Evolutionary conservation across 2,329 filamentous ascomycete genomes (phyloP).

Genomic region (Geosmithia putterillii): DNA sequence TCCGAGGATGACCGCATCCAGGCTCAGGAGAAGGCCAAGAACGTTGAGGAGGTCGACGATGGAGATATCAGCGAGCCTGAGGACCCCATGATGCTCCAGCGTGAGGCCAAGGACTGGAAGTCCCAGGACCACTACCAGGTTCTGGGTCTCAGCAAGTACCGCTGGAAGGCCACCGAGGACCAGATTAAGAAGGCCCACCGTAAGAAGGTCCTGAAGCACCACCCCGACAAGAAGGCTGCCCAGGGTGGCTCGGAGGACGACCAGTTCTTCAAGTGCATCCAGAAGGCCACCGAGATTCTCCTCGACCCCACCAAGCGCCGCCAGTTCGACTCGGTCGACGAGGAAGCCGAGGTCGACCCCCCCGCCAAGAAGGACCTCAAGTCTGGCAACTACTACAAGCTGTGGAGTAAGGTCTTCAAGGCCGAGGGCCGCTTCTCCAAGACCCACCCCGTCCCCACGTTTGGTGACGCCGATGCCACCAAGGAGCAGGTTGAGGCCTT

Average conservation of each 20-base stretch:
- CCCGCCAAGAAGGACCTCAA: conserved; percentile 82
- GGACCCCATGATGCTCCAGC: conserved; percentile 80
- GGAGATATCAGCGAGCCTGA: conserved; percentile 90
- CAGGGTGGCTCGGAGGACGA: conserved; percentile 81
- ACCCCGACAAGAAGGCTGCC: conserved; percentile 97
- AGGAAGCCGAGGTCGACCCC: conserved; percentile 82
- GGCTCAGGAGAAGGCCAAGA: conserved; percentile 89
- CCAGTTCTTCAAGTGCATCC: conserved; percentile 99
- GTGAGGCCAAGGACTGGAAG: conserved; percentile 99
- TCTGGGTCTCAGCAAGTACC: conserved; percentile 83
- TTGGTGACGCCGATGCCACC: conserved; percentile 73
- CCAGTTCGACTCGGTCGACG: conserved; percentile 94
- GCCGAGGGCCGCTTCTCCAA: conserved; percentile 89
- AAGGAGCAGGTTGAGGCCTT: conserved; percentile 89
- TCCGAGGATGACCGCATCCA: conserved; percentile 97
- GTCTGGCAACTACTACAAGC: conserved; percentile 89
- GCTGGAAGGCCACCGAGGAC: conserved; percentile 85
- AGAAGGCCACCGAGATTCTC: conserved; percentile 91
- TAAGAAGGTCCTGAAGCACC: conserved; percentile 98
- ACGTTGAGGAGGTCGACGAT: conserved; percentile 81
- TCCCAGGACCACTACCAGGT: conserved; percentile 97
- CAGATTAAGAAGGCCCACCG: conserved; percentile 98
- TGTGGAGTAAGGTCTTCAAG: conserved; percentile 85
- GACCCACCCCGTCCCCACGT: conserved; percentile 71
- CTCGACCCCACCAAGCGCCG: conserved; percentile 84